Conservation (phyloP, 2,329 filamentous ascomycete species). For the Stemphylium lycopersici region DNA sequence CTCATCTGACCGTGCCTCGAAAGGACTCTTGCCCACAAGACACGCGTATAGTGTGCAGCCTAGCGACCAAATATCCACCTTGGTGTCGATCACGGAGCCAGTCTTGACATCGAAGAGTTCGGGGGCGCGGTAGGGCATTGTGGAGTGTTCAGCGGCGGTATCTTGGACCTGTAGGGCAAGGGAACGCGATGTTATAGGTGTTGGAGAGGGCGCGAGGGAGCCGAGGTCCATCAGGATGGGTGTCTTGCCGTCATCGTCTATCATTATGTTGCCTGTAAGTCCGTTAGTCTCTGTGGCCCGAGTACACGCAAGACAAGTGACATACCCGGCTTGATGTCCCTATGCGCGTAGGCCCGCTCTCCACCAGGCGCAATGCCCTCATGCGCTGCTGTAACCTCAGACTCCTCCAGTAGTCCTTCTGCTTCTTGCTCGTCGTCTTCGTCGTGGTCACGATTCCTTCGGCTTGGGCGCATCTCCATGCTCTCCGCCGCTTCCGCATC, state of each 20-base stretch:
- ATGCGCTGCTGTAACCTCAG: conserved; percentile 71
- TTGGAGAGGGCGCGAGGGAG: conserved; percentile 84
- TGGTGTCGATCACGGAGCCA: conserved; percentile 87
- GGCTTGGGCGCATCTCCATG: conserved; percentile 52
- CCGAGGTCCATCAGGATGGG: conserved; percentile 98
- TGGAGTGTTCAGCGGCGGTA: conserved; percentile 92
- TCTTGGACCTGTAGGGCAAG: conserved; percentile 93
- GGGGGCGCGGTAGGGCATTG: conserved; percentile 97
- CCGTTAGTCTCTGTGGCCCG: conserved; percentile 14
- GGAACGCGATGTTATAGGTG: conserved; percentile 86
- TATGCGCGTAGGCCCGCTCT: conserved; percentile 83
- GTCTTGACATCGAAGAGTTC: conserved; percentile 99
- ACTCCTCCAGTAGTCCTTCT: conserved; percentile 81
- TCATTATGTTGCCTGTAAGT: conserved; percentile 89
- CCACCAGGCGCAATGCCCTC: conserved; percentile 72
- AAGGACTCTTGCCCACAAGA: conserved; percentile 93
- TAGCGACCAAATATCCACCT: conserved; percentile 96
- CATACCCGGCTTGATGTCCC: conserved; percentile 95
- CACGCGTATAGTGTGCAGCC: conserved; percentile 98
- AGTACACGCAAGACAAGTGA: not conserved
- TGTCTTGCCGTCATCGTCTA: conserved; percentile 83
- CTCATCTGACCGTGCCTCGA: conserved; percentile 94
- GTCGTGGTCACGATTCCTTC: conserved; percentile 53
- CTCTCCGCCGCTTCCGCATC: conserved; percentile 56
- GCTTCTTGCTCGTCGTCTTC: conserved; percentile 77